These are phyloP conservation scores for Citrus cavaleriei DNA, from an alignment of 345 rosid genomes.

Conservation along the genomic window DNA sequence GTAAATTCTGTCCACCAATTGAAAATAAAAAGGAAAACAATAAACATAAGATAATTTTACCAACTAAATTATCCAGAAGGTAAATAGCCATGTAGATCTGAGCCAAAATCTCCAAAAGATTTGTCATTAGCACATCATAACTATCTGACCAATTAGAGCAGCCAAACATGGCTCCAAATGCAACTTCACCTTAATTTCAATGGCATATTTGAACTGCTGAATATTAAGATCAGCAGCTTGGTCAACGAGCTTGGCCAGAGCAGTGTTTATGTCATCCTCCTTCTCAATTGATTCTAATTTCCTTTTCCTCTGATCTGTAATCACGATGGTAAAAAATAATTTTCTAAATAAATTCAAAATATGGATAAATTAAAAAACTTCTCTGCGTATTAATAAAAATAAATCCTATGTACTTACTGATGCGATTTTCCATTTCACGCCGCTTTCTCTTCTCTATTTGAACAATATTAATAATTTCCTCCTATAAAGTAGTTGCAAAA, in stretches of 20 bases:
- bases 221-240: constrained; percentile 50
- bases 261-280: constrained; percentile 60
- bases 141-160: not conserved
- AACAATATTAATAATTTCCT: constrained; percentile 46
- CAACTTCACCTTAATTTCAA: constrained; percentile 51
- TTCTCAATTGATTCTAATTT: constrained; percentile 57
- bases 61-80: not conserved
- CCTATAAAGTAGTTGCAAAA: constrained; percentile 36
- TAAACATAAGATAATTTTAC: not conserved
- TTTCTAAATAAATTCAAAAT: constrained; percentile 1
- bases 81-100: constrained; percentile 1
- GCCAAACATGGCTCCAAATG: not conserved
- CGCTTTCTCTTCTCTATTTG: constrained; percentile 45
- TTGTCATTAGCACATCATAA: not conserved
- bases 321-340: not conserved
- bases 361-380: not conserved
- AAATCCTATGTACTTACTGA: constrained; percentile 37
- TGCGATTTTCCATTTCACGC: constrained; percentile 47
- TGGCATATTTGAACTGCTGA: constrained; percentile 47
- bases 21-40: not conserved
- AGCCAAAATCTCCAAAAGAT: not conserved
- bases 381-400: not conserved
- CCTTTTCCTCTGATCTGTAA: constrained; percentile 59
- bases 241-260: constrained; percentile 54
- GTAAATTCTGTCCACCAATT: constrained; percentile 43